phyloP scores from a whole-genome alignment of 768 basidiomycete species.

The Inosperma sp. region DNA sequence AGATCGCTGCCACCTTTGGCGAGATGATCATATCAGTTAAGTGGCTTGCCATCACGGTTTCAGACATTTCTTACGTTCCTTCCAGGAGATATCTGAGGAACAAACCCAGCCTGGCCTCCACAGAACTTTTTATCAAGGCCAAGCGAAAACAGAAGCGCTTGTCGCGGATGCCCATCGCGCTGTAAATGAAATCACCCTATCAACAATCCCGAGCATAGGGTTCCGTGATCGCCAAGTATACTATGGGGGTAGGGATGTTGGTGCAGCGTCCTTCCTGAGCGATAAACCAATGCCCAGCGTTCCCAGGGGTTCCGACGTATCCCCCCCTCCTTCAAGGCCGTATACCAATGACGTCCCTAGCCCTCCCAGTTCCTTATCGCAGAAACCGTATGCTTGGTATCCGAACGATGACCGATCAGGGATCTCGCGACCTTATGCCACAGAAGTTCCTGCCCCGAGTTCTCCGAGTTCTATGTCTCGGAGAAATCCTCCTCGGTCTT shows the following conservation, averaged over 20 bases:
- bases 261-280: not conserved
- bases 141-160: constrained; percentile 54
- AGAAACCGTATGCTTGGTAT: constrained; percentile 1
- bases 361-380: not conserved
- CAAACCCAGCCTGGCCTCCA: constrained; percentile 74
- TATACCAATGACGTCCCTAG: not conserved
- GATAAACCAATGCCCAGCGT: not conserved
- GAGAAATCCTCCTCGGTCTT: too few relatives aligned
- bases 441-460: too few relatives aligned
- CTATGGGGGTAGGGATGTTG: constrained; percentile 12
- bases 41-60: constrained; percentile 20
- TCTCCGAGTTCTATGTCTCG: too few relatives aligned
- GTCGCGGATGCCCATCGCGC: constrained; percentile 57
- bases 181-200: constrained; percentile 50
- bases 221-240: constrained; percentile 21
- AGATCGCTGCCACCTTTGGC: constrained; percentile 55
- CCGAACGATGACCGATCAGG: too few relatives aligned
- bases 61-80: not conserved
- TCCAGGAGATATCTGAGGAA: constrained; percentile 77
- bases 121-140: constrained; percentile 66
- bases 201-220: constrained; percentile 33
- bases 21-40: constrained; percentile 45
- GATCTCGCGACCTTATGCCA: too few relatives aligned
- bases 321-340: not conserved
- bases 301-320: not conserved